phyloP scores from a whole-genome alignment of 768 basidiomycete species.

The Scleroderma citrinum region DNA sequence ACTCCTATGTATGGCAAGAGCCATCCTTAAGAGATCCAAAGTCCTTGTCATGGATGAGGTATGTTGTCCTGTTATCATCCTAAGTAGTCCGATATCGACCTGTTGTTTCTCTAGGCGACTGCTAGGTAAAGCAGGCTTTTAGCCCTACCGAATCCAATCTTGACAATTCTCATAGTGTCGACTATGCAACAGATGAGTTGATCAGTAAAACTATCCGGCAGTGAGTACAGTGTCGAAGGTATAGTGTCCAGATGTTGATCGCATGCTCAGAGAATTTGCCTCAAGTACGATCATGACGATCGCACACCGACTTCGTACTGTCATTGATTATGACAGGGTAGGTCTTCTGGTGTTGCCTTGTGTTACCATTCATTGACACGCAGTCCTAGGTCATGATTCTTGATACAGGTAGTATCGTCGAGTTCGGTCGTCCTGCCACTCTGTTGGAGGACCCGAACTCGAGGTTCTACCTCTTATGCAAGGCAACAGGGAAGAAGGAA shows the following conservation, averaged over 20 bases:
- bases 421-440: constrained; percentile 62
- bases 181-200: constrained; percentile 85
- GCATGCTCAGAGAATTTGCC: constrained; percentile 55
- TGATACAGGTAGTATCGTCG: constrained; percentile 71
- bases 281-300: constrained; percentile 80
- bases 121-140: constrained; percentile 41
- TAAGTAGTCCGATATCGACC: constrained; percentile 2
- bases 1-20: constrained; percentile 84
- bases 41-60: constrained; percentile 85
- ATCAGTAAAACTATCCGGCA: constrained; percentile 77
- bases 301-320: constrained; percentile 71
- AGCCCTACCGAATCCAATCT: not conserved
- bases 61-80: constrained; percentile 10
- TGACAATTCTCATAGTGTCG: constrained; percentile 41
- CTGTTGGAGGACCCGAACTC: constrained; percentile 53
- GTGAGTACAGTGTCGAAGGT: constrained; percentile 35
- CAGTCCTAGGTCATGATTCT: constrained; percentile 63
- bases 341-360: constrained; percentile 21
- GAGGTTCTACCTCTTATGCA: constrained; percentile 63
- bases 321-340: constrained; percentile 81
- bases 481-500: constrained; percentile 67
- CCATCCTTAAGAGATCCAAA: constrained; percentile 73
- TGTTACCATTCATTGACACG: constrained; percentile 2
- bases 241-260: not conserved
- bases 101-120: constrained; percentile 43